Evolutionary conservation across 1,139 yeast species (phyloP), one percentile per base, ranked within the genome.

Genomic region (Blastobotrys buckinghamii): DNA sequence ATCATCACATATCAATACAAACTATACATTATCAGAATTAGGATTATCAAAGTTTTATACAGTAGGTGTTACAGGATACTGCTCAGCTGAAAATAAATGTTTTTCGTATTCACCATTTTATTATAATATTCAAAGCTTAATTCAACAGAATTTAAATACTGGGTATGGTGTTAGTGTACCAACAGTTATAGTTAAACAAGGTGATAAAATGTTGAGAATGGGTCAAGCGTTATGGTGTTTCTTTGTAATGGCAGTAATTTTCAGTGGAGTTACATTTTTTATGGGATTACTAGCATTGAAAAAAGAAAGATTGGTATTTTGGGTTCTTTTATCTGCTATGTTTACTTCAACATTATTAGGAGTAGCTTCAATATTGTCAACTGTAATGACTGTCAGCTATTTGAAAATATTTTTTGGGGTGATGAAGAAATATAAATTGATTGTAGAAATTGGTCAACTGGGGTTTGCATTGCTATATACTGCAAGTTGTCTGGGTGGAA

Each of bases 21-120:
- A 22, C 24, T 22, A 22, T 7, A 27, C 46, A 20, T 9, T 44
- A 15, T 4, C n/a, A 15, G 27, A 37, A 5, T 15, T 27, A 7
- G 47, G 47, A 22, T 22, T 44, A 9, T 29, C 37, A 7, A 15
- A 12, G 1, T 27, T 15, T 9, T 44, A 44, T 24, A 32, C 43
- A 15, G 19, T 45, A 7, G 48, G 48, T 9, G 40, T 30, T 9
- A 26, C 43, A 6, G 48, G 44, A 12, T 45, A 45, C 27, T 45
- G 48, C 35, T 24, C 38, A 13, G 15, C 6, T 12, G 16, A 38
- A 19, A 5, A 7, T 22, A 37, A 4, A 10, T 39, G 48, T 39
- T n/a, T 13, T 12, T 33, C 39, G 24, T 44, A 24, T 17, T 45
- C 48, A 12, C 48, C 48, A 10, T 45, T 45, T 20, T 44, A 32